A percentile compares a stretch with the other conserved stretches of the same genome.
Evolutionary conservation across 1,139 yeast species (phyloP).

Genomic region (Diutina ranongensis): DNA sequence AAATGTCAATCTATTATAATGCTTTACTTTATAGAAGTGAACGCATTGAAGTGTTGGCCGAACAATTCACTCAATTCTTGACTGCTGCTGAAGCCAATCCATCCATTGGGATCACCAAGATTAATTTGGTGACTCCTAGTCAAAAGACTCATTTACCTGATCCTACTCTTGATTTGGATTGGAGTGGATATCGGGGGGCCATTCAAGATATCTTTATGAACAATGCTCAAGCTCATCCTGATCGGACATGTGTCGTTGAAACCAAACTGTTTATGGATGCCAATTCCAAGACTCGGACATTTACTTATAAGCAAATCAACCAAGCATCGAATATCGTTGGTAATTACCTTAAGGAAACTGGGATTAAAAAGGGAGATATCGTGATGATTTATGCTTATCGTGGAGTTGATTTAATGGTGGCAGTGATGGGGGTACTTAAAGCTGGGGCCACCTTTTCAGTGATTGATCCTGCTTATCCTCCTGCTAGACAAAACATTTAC

Average conservation of each 20-base stretch:
- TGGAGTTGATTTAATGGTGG: conserved; percentile 92
- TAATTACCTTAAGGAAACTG: conserved; percentile 69
- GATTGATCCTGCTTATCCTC: conserved; percentile 97
- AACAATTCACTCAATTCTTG: conserved; percentile 56
- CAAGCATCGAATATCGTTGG: conserved; percentile 94
- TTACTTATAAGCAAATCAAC: conserved; percentile 76
- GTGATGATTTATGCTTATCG: conserved; percentile 97
- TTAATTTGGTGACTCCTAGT: conserved; percentile 53
- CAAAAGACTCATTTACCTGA: conserved; percentile 64
- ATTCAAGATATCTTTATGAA: conserved; percentile 88
- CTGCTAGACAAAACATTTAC: conserved; percentile 91
- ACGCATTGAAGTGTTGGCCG: conserved; percentile 58
- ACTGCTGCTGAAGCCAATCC: conserved; percentile 18
- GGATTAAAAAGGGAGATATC: conserved; percentile 83
- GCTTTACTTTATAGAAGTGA: conserved; percentile 61
- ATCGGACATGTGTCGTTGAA: conserved; percentile 82
- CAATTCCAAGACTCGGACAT: conserved; percentile 49
- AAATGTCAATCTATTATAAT: conserved; percentile 50
- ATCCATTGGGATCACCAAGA: conserved; percentile 41
- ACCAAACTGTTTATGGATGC: conserved; percentile 62
- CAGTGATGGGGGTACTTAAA: conserved; percentile 94
- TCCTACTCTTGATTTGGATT: conserved; percentile 77
- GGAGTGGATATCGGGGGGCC: conserved; percentile 89
- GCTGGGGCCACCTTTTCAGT: conserved; percentile 99
- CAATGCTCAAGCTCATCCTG: conserved; percentile 77